Evolutionary conservation across 345 rosid species (phyloP), one percentile per base, ranked within the genome.

Genomic region (Dipteronia sinensis): DNA sequence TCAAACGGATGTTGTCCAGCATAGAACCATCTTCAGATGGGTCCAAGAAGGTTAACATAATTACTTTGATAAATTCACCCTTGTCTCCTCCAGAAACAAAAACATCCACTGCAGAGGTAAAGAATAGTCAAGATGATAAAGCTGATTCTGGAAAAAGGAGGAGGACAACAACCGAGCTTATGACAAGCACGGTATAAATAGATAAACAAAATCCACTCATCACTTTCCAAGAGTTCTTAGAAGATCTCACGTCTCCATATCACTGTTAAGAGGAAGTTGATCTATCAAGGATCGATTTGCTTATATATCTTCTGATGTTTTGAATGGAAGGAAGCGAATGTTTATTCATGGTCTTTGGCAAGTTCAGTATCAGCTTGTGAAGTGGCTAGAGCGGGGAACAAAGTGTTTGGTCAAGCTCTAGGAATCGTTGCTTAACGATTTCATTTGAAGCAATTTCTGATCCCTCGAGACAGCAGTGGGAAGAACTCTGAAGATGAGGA

Each of bases 61-160:
- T 90, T 56, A 71, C 85, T 67, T 82, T 93, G 77, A 82, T 87
- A 74, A 93, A 95, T 85, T 85, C 88, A 34, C 86, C 87, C 17
- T 40, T 93, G 59, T 82, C 90, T 72, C 70, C 76, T 7, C 19
- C 85, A 58, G 83, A 86, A 69, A 73, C 84, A 53, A 86, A 82
- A 86, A 47, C 85, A 80, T 72, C 83, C 38, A 68, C 77, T 66
- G 67, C 59, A 76, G 82, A 73, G 46, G 81, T 80, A 67, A 78
- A 73, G 77, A 77, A 29, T 63, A 75, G 69, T 25, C 79, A 72
- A 49, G 69, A 78, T 49, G 76, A 78, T 53, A 61, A 78, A 63
- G 62, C 76, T 51, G 29, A 76, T 75, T 67, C 86, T 40, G 81
- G 67, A 79, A 78, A 88, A 73, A 82, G 84, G 83, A 81, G 1